Percentiles rank a stretch among this genome's conserved stretches.
Conservation (phyloP, 148 eudicot species). For the Euryodendron excelsum region DNA sequence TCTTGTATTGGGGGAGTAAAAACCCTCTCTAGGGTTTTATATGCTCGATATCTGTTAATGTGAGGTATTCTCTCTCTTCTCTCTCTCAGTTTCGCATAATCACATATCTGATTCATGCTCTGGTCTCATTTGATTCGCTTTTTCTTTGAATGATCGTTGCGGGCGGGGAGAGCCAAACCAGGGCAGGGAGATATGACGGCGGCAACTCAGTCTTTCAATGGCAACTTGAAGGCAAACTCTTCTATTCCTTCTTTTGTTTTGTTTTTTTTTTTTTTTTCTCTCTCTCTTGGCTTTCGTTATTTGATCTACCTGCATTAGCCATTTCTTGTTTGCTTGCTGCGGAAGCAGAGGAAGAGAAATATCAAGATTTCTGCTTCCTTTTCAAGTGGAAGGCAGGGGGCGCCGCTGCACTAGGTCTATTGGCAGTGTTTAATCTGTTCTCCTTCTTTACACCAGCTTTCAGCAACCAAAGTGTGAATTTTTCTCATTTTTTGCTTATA, state of each 20-base stretch:
- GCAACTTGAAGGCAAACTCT: slow-evolving; percentile 52
- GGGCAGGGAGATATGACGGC: slow-evolving; percentile 31
- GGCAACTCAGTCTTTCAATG: slow-evolving; percentile 42
- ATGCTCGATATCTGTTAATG: no score
- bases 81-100: neutral
- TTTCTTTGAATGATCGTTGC: neutral
- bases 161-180: neutral
- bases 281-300: neutral
- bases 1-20: no score
- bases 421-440: no score
- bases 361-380: no score
- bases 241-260: no score
- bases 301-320: neutral
- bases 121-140: neutral
- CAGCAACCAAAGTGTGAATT: neutral
- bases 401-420: no score
- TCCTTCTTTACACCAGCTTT: no score
- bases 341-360: no score
- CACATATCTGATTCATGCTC: neutral
- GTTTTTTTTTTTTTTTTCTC: neutral
- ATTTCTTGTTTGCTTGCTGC: slow-evolving; percentile 3
- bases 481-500: neutral
- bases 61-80: no score
- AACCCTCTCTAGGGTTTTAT: no score
- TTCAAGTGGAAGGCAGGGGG: neutral